phyloP scores from a whole-genome alignment of 805 yeast genomes.

The Grigorovia jiainica region DNA sequence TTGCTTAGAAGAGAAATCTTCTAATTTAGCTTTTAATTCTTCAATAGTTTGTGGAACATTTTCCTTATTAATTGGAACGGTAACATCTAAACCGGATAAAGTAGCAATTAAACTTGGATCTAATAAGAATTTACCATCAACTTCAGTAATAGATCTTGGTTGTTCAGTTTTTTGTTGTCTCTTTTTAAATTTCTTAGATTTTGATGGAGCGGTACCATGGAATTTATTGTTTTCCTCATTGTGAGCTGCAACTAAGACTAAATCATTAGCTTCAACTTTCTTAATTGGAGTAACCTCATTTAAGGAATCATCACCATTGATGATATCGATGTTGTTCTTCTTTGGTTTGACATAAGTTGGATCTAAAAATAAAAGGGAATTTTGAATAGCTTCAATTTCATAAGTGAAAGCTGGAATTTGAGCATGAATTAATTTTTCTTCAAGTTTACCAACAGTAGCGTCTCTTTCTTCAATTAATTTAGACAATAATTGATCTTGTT shows the following conservation, averaged over 20 bases:
- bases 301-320: conserved; percentile 24
- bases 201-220: conserved; percentile 35
- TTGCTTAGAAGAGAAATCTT: conserved; percentile 59
- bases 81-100: conserved; percentile 64
- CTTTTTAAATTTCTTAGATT: conserved; percentile 43
- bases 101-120: conserved; percentile 74
- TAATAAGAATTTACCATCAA: conserved; percentile 47
- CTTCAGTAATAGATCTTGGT: conserved; percentile 7
- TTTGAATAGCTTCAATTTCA: conserved; percentile 70
- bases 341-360: conserved; percentile 61
- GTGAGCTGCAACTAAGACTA: conserved; percentile 32
- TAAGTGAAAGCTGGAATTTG: conserved; percentile 73
- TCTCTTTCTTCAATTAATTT: conserved; percentile 40
- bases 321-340: conserved; percentile 21
- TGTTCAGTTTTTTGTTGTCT: conserved; percentile 19
- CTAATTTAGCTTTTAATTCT: conserved; percentile 62
- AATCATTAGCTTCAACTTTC: conserved; percentile 53
- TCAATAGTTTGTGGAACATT: conserved; percentile 59
- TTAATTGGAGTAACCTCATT: conserved; percentile 28
- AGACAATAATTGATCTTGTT: conserved; percentile 41
- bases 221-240: conserved; percentile 46
- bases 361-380: conserved; percentile 64
- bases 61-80: conserved; percentile 68
- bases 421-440: conserved; percentile 62
- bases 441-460: conserved; percentile 50